phyloP scores from a whole-genome alignment of 2,329 filamentous ascomycete genomes.

The Botryotinia narcissicola region DNA sequence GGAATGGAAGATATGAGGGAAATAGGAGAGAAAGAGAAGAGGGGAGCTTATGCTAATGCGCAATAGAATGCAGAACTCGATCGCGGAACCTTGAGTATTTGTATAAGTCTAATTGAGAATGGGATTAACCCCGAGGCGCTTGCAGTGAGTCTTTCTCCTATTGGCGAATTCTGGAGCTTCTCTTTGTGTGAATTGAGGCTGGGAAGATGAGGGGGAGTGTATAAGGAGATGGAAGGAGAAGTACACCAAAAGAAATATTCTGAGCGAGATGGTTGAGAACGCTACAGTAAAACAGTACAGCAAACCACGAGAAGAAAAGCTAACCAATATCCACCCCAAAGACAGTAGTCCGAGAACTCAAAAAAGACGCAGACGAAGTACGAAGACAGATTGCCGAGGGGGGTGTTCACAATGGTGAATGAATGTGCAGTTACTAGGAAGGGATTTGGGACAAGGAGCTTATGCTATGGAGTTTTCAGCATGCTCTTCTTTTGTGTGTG shows the following conservation, averaged over 20 bases:
- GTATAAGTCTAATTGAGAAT: constrained; percentile 95
- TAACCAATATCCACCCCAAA: constrained; percentile 14
- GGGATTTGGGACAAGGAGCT: background rate
- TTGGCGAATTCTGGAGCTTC: background rate
- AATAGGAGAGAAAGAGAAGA: too few species aligned
- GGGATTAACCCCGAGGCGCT: constrained; percentile 94
- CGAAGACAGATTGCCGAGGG: constrained; percentile 22
- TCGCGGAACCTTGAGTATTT: constrained; percentile 85
- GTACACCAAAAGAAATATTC: background rate
- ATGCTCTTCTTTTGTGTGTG: background rate
- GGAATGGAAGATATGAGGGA: too few species aligned
- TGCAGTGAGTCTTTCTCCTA: constrained; percentile 60
- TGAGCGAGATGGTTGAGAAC: accelerated
- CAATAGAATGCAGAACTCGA: constrained; percentile 88
- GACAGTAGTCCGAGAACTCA: constrained; percentile 38
- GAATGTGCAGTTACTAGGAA: background rate
- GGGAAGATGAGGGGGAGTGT: background rate
- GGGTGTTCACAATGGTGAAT: background rate
- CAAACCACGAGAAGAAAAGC: background rate
- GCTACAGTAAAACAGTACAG: background rate
- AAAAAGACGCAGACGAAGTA: constrained; percentile 36
- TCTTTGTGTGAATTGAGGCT: background rate
- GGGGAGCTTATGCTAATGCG: constrained; percentile 2
- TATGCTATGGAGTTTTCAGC: background rate
- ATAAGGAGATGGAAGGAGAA: background rate